These are phyloP conservation scores for Globisporangium okanoganense DNA, from an alignment of 352 stramenopile genomes.

Conservation along the genomic window DNA sequence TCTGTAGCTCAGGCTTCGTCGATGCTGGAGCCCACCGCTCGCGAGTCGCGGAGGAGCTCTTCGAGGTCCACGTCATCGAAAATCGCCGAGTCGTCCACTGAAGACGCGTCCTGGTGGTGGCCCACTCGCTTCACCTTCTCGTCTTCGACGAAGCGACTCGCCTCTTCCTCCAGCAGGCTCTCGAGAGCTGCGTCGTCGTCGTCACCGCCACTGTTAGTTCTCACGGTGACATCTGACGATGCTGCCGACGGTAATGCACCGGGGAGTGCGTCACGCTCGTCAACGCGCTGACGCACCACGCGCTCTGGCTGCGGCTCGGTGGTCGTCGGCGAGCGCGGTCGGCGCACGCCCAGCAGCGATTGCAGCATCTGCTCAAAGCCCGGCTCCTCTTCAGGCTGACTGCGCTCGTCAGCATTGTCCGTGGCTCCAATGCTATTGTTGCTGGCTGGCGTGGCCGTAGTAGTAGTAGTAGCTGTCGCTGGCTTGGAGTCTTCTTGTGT, in stretches of 20 bases:
- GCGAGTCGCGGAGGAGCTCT: conserved; percentile 44
- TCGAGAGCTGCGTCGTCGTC: conserved; percentile 40
- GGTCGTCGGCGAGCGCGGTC: conserved; percentile 24
- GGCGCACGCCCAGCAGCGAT: conserved; percentile 29
- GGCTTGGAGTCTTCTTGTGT: conserved; percentile 20
- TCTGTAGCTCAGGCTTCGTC: not conserved
- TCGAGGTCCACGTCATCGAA: conserved; percentile 67
- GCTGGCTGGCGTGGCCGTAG: not conserved
- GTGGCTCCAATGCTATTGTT: not conserved
- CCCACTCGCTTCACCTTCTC: conserved; percentile 31
- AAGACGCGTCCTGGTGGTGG: not conserved
- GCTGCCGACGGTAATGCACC: conserved; percentile 6
- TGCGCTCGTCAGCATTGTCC: not conserved
- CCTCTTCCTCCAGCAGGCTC: conserved; percentile 58
- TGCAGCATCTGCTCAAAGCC: conserved; percentile 21
- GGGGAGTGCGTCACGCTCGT: conserved; percentile 22
- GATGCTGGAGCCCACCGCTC: not conserved
- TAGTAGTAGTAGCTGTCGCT: not conserved
- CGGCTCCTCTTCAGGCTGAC: conserved; percentile 21
- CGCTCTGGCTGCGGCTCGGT: conserved; percentile 20
- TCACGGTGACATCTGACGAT: conserved; percentile 10
- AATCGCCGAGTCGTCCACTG: conserved; percentile 25
- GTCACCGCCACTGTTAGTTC: not conserved
- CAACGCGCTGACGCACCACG: conserved; percentile 54
- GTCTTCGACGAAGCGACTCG: conserved; percentile 49